Conservation (phyloP, 225 moss, liverwort and hornwort species). For the Marchantia polymorpha region DNA sequence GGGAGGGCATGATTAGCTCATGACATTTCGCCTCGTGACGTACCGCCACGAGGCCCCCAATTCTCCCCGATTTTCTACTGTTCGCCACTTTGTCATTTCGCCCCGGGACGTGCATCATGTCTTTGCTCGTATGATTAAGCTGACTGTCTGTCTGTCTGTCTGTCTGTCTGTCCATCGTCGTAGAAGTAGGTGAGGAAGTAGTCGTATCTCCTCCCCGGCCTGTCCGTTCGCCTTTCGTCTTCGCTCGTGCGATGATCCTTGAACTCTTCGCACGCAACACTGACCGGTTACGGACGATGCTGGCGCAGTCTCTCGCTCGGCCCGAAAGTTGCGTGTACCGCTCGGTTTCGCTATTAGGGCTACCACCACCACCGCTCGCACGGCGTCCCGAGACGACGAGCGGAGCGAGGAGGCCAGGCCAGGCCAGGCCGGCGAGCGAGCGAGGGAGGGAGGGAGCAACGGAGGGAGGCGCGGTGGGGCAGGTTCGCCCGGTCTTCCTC, state of each 20-base stretch:
- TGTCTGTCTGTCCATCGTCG: constrained; percentile 1
- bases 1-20: neutral
- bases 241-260: neutral
- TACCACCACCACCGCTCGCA: neutral
- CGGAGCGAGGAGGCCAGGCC: neutral
- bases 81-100: constrained; percentile 9
- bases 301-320: neutral
- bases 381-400: neutral
- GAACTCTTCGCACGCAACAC: constrained; percentile 11
- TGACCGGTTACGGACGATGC: neutral
- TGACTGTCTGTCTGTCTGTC: constrained; percentile 6
- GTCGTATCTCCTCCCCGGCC: neutral
- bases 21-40: neutral
- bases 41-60: constrained; percentile 2
- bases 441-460: too few species aligned
- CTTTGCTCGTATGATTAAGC: constrained; percentile 13
- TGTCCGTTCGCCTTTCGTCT: neutral
- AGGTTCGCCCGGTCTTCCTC: neutral
- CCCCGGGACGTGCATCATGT: constrained; percentile 9
- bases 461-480: too few species aligned
- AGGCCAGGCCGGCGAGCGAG: too few species aligned
- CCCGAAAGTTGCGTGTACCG: neutral
- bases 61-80: constrained; percentile 3
- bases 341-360: neutral
- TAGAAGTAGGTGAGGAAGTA: constrained; percentile 6